Conservation (phyloP, 78 protist species). For the Chrysochromulina tobinii region DNA sequence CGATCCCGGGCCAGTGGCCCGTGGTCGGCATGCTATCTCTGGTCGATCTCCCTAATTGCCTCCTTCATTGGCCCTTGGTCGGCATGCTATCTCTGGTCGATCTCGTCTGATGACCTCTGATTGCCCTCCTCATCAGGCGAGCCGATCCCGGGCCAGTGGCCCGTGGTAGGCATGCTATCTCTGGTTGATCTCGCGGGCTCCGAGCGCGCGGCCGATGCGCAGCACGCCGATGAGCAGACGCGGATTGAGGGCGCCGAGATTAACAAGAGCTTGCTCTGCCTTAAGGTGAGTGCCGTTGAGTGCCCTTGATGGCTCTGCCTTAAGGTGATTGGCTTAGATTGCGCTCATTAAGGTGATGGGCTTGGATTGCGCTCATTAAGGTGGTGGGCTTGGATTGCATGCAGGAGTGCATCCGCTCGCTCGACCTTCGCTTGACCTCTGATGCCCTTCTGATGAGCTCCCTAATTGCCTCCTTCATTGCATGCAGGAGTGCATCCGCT, state of each 20-base stretch:
- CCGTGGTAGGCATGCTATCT: slow-evolving; percentile 26
- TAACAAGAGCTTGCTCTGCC: slow-evolving; percentile 84
- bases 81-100: too few relatives aligned
- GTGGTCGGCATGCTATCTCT: slow-evolving; percentile 46
- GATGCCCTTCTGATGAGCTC: too few relatives aligned
- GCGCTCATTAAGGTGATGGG: too few relatives aligned
- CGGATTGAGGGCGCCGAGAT: slow-evolving; percentile 83
- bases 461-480: too few relatives aligned
- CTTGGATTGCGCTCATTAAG: too few relatives aligned
- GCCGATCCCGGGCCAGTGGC: background rate
- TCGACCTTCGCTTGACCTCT: background rate
- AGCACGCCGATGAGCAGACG: slow-evolving; percentile 35
- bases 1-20: background rate
- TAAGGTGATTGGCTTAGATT: too few relatives aligned
- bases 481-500: too few relatives aligned
- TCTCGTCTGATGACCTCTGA: too few relatives aligned
- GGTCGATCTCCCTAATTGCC: slow-evolving; percentile 85
- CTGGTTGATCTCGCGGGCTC: slow-evolving; percentile 91
- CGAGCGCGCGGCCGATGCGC: slow-evolving; percentile 69
- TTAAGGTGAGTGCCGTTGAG: background rate
- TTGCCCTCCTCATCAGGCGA: too few relatives aligned
- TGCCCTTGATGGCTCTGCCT: too few relatives aligned
- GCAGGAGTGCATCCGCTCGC: too few relatives aligned
- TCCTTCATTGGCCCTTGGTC: background rate
- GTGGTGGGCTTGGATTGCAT: too few relatives aligned